A percentile compares a stretch with the other conserved stretches of the same genome.
Evolutionary conservation across 108 stramenopile genomes (phyloP).

Genomic region (Cylindrotheca closterium): DNA sequence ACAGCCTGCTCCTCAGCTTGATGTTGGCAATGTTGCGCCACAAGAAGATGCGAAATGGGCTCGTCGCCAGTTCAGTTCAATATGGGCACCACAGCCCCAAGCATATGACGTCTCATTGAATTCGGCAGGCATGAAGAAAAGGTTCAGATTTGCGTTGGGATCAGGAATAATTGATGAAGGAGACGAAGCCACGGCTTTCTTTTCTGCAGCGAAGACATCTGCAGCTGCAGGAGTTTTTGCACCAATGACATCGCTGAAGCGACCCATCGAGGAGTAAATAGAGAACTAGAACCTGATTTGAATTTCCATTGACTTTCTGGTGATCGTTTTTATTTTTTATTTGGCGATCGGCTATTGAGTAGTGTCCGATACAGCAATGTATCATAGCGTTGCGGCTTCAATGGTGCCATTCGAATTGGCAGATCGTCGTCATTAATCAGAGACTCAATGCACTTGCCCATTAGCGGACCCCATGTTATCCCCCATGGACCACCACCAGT

Average conservation of each 20-base stretch:
- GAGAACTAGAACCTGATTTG: not conserved
- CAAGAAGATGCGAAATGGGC: slow-evolving; percentile 74
- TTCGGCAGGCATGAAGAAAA: not conserved
- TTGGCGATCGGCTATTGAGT: slow-evolving; percentile 1
- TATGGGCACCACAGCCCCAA: slow-evolving; percentile 87
- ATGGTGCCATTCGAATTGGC: slow-evolving; percentile 8
- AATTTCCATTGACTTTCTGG: not conserved
- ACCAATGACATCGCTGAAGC: not conserved
- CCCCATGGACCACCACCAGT: slow-evolving; percentile 38
- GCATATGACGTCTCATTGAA: slow-evolving; percentile 52
- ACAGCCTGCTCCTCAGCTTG: slow-evolving; percentile 52
- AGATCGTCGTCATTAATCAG: slow-evolving; percentile 11
- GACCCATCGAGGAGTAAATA: not conserved
- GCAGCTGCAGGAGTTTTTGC: slow-evolving; percentile 3
- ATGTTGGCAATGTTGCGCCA: slow-evolving; percentile 63
- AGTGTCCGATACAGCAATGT: slow-evolving; percentile 23
- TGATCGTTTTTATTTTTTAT: not conserved
- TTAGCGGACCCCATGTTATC: slow-evolving; percentile 35
- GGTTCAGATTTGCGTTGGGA: not conserved
- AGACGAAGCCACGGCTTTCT: slow-evolving; percentile 46
- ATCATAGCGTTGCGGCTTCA: slow-evolving; percentile 22
- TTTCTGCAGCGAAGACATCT: slow-evolving; percentile 24
- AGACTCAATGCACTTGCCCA: slow-evolving; percentile 12
- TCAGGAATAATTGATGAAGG: slow-evolving; percentile 53
- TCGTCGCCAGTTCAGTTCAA: slow-evolving; percentile 82